phyloP scores from a whole-genome alignment of 129 eudicot species.

The Artemisia argyi region DNA sequence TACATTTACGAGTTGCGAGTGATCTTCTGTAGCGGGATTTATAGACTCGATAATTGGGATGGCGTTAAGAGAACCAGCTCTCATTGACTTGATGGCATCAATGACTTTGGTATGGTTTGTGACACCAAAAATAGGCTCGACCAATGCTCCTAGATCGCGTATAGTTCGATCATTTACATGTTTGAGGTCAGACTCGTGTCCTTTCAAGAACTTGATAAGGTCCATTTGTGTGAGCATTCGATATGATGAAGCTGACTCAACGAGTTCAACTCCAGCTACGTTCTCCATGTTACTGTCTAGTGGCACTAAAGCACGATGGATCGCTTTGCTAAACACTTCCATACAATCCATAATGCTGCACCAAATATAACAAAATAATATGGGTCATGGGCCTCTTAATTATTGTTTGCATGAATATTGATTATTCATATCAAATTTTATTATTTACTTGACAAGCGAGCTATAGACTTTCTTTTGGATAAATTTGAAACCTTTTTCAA shows the following conservation, averaged over 20 bases:
- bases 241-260: slow-evolving; percentile 81
- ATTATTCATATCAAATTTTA: too few species aligned
- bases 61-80: slow-evolving; percentile 67
- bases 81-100: slow-evolving; percentile 70
- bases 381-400: too few species aligned
- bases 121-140: slow-evolving; percentile 63
- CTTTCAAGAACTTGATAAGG: slow-evolving; percentile 66
- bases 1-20: slow-evolving; percentile 64
- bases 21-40: slow-evolving; percentile 41
- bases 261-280: slow-evolving; percentile 73
- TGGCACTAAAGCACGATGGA: slow-evolving; percentile 91
- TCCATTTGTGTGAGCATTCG: slow-evolving; percentile 94
- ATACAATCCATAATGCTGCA: slow-evolving; percentile 80
- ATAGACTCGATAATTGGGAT: slow-evolving; percentile 66
- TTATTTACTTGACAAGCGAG: too few species aligned
- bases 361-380: neutral
- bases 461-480: too few species aligned
- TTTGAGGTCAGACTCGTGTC: slow-evolving; percentile 45
- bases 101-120: slow-evolving; percentile 58
- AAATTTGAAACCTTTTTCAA: too few species aligned
- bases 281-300: slow-evolving; percentile 61
- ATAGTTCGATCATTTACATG: slow-evolving; percentile 37
- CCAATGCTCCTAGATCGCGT: slow-evolving; percentile 40
- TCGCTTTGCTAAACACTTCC: slow-evolving; percentile 94
- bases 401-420: too few species aligned